Percentiles rank a stretch among this genome's conserved stretches.
Evolutionary conservation across 1,284 basidiomycete genomes (phyloP).

Genomic region (Blastosporella zonata): DNA sequence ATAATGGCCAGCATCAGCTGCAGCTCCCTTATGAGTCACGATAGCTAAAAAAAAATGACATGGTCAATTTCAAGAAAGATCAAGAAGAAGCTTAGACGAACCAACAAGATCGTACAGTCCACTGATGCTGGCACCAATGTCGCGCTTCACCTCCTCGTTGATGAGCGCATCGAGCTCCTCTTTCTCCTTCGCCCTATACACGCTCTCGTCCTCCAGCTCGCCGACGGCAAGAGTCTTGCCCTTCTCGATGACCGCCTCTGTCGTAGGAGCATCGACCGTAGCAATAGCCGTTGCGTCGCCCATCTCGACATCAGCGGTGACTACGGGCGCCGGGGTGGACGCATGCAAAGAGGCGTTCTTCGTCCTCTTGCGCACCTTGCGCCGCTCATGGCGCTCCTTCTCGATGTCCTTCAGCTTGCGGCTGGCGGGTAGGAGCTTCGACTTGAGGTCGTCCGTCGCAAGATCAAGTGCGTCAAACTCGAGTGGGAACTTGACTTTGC

Average conservation of each 20-base stretch:
- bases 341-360: slow-evolving; percentile 38
- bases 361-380: slow-evolving; percentile 77
- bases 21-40: slow-evolving; percentile 95
- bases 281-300: slow-evolving; percentile 31
- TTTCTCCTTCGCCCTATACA: slow-evolving; percentile 58
- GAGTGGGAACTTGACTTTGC: slow-evolving; percentile 91
- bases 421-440: slow-evolving; percentile 70
- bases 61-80: slow-evolving; percentile 4
- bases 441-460: slow-evolving; percentile 75
- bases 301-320: slow-evolving; percentile 40
- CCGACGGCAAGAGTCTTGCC: slow-evolving; percentile 26
- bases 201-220: slow-evolving; percentile 60
- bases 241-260: slow-evolving; percentile 27
- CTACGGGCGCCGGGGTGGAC: slow-evolving; percentile 25
- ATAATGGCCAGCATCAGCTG: slow-evolving; percentile 93
- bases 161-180: slow-evolving; percentile 65
- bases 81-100: slow-evolving; percentile 32
- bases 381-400: slow-evolving; percentile 81
- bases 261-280: slow-evolving; percentile 23
- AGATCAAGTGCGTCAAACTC: slow-evolving; percentile 88
- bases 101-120: slow-evolving; percentile 87
- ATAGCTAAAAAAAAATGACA: slow-evolving; percentile 53
- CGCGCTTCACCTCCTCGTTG: slow-evolving; percentile 59
- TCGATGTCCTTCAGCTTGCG: slow-evolving; percentile 75
- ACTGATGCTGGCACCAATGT: slow-evolving; percentile 70